Base-by-base conservation (phyloP, 805 yeast species). In the Kazachstania martiniae region DNA sequence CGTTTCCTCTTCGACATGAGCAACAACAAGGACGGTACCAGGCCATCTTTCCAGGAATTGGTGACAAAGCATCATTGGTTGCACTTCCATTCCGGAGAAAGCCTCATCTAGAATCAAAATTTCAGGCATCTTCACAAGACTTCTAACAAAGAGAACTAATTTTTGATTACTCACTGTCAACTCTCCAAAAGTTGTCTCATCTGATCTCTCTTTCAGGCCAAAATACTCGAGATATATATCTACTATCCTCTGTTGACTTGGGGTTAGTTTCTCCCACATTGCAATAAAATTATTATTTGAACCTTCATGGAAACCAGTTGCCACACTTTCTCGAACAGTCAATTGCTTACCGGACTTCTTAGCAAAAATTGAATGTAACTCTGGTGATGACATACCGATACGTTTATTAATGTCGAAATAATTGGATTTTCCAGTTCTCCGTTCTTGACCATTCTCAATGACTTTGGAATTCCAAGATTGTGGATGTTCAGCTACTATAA, bases 401-500 rank as follows among this genome's bases (percentile, higher is more conserved):
- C 56, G 47, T 28, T 70, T 68, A 57, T 89, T 89, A 38, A 83
- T 75, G 31, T 77, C 81, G 48, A 84, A 85, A 50, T 80, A 87
- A 38, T 74, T 76, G 12, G 77, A 72, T 25, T 60, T 63, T 2
- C 97, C 98, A 0, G 87, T 76, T 37, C 67, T 68, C 25, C 96
- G 68, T 7, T 75, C 70, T 8, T 28, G 26, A 21, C 66, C 66
- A 0, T 86, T 85, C 43, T 79, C 67, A 28, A 85, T 62, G 15
- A 91, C 66, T 15, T 68, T 72, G 4, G 73, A 67, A 43, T 74
- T 77, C 97, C 97, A 89, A 2, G 95, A 77, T 57, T 89, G 95
- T 1, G 98, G 98, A 52, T 89, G 98, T 46, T 89, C 98, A 4
- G 94, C 86, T 0, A 95, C 86, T 18, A 89, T 65, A 28, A 91